phyloP scores from a whole-genome alignment of 202 grass and related monocot species.

The Setaria italica region DNA sequence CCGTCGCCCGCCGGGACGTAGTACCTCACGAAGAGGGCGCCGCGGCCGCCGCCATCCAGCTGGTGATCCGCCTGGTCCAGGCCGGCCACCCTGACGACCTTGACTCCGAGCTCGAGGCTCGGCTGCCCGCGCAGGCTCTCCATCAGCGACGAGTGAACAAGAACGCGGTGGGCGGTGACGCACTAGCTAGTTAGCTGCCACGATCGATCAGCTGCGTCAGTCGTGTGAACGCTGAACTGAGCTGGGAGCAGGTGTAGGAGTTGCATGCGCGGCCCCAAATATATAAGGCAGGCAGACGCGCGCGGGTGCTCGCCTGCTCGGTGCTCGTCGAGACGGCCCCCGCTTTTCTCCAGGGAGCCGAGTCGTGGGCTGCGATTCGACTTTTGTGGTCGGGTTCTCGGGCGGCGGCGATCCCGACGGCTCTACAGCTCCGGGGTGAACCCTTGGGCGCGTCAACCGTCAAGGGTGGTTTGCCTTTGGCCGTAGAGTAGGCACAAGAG shows the following conservation, averaged over 20 bases:
- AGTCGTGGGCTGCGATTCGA: background rate
- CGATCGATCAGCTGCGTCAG: background rate
- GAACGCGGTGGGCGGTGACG: background rate
- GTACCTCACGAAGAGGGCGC: slow-evolving; percentile 58
- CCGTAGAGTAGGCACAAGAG: slow-evolving; percentile 13
- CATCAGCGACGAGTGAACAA: background rate
- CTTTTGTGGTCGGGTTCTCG: background rate
- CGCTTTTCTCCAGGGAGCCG: slow-evolving; percentile 38
- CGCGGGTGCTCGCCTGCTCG: background rate
- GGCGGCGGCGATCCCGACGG: too few species aligned
- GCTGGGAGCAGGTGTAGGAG: slow-evolving; percentile 1
- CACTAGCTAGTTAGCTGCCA: background rate
- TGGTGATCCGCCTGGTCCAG: background rate
- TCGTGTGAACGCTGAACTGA: background rate
- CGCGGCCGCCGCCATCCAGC: slow-evolving; percentile 8
- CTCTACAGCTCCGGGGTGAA: background rate
- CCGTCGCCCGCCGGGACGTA: slow-evolving; percentile 54
- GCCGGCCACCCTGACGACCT: slow-evolving; percentile 38
- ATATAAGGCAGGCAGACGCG: slow-evolving; percentile 7
- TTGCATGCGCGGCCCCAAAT: background rate
- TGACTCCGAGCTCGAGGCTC: slow-evolving; percentile 50
- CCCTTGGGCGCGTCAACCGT: slow-evolving; percentile 46
- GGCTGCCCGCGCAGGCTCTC: slow-evolving; percentile 15
- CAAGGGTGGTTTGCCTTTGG: slow-evolving; percentile 40
- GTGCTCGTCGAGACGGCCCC: slow-evolving; percentile 33